Conservation (phyloP, 106 monocot genomes). For the Phalaenopsis aphrodite region DNA sequence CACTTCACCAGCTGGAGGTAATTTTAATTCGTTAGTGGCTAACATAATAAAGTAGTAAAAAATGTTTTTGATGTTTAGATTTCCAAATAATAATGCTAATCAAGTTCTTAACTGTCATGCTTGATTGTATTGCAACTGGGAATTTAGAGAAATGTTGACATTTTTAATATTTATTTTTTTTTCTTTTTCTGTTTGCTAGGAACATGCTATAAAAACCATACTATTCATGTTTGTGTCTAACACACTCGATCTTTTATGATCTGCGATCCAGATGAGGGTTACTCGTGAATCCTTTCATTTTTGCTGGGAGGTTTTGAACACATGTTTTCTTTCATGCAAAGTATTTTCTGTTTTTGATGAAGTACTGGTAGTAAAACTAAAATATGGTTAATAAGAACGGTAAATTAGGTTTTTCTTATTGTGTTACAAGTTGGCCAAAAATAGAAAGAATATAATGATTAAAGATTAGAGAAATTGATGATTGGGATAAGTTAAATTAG, state of each 20-base stretch:
- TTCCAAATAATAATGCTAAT: background rate
- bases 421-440: too few relatives aligned
- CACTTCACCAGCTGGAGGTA: slow-evolving; percentile 94
- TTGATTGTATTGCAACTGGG: background rate
- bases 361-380: too few relatives aligned
- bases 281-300: background rate
- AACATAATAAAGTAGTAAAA: background rate
- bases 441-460: too few relatives aligned
- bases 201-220: background rate
- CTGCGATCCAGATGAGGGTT: background rate
- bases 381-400: too few relatives aligned
- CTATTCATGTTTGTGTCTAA: background rate
- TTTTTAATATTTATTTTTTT: background rate
- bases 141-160: background rate
- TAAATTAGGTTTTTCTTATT: too few relatives aligned
- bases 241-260: background rate
- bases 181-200: background rate
- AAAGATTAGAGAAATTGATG: too few relatives aligned
- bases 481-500: too few relatives aligned
- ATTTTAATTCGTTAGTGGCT: background rate
- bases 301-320: background rate
- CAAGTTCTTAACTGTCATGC: background rate
- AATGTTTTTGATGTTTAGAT: background rate
- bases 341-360: too few relatives aligned
- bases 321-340: too few relatives aligned